Base-by-base conservation (phyloP, 495 filamentous ascomycete genomes). In the Acidiella bohemica region DNA sequence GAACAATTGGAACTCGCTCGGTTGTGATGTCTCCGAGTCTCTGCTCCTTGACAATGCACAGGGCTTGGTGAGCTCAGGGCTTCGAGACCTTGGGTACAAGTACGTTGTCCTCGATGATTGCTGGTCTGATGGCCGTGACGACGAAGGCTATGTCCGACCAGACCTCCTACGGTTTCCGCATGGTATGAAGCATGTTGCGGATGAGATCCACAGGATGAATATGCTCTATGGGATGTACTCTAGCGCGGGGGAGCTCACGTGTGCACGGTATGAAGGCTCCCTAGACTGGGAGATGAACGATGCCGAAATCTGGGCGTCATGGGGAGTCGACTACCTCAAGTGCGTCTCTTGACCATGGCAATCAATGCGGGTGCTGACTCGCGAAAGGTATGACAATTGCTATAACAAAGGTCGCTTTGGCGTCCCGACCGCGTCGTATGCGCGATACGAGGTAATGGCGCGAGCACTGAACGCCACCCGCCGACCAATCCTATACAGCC, bases 211-310 rank as follows among this genome's bases (percentile, higher is more conserved):
- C 38, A 41, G n/a, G n/a, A n/a, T 59, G 31, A 53, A 42, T 24
- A 31, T 61, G 17, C 58, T 58, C 28, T 50, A 51, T 31, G 58
- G 61, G 58, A 59, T 61, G 13, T 59, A 61, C 36, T 53, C 47
- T 30, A 47, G 44, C 32, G 78, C 78, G 2, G 78, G 79, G 6
- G 61, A 62, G 14, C 59, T 59, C 34, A 82, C 79, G 4, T 83
- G 78, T 46, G 78, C 66, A 3, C 68, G 67, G 3, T 79, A 77
- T 47, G 70, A 72, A 1, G 79, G 71, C 1, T 71, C 65, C 42
- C 44, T 80, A 7, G 73, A 73, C 2, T 68, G 76, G 41, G 80
- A 82, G 54, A 49, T 51, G 2, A 63, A 71, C 5, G 80, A 83
- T 58, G 80, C 76, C 0, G 41, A 66, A 20, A 63, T 72, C 0